Conservation (phyloP, 805 yeast species). For the Spathaspora sp. region DNA sequence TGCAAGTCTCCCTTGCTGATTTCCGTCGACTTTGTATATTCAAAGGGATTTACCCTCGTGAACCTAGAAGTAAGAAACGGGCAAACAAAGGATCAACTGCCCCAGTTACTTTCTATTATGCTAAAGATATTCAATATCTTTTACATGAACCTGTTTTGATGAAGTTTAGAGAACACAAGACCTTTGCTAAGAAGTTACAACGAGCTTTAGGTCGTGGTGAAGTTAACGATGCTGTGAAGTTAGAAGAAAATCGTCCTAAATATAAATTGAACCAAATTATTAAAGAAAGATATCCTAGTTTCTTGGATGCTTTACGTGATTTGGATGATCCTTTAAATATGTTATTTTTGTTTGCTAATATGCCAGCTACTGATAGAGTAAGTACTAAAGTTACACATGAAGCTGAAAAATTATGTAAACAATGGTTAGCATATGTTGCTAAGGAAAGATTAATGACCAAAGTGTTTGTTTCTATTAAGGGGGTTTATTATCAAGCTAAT, state of each 20-base stretch:
- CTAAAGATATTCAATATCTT: constrained; percentile 91
- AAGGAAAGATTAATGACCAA: constrained; percentile 77
- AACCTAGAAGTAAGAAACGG: constrained; percentile 91
- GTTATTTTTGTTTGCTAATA: constrained; percentile 88
- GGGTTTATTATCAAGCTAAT: constrained; percentile 90
- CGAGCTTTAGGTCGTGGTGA: constrained; percentile 92
- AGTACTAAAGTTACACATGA: constrained; percentile 79
- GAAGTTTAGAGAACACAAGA: constrained; percentile 93
- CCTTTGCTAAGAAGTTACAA: constrained; percentile 86
- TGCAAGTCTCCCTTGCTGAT: constrained; percentile 93
- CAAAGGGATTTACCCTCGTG: constrained; percentile 97
- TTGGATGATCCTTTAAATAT: constrained; percentile 93
- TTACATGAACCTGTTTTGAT: constrained; percentile 91
- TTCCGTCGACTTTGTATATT: constrained; percentile 95
- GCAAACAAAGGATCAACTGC: constrained; percentile 98
- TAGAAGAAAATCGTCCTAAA: constrained; percentile 76
- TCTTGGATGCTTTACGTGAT: constrained; percentile 87
- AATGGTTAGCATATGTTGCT: constrained; percentile 93
- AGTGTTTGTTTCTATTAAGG: constrained; percentile 94
- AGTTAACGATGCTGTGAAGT: constrained; percentile 77
- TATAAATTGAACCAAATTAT: constrained; percentile 87
- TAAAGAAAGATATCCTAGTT: constrained; percentile 94
- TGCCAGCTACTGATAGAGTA: constrained; percentile 90
- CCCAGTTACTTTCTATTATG: constrained; percentile 89
- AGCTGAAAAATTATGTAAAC: constrained; percentile 82